Conservation (phyloP, 1,139 yeast genomes). For the Scheffersomyces segobiensis region DNA sequence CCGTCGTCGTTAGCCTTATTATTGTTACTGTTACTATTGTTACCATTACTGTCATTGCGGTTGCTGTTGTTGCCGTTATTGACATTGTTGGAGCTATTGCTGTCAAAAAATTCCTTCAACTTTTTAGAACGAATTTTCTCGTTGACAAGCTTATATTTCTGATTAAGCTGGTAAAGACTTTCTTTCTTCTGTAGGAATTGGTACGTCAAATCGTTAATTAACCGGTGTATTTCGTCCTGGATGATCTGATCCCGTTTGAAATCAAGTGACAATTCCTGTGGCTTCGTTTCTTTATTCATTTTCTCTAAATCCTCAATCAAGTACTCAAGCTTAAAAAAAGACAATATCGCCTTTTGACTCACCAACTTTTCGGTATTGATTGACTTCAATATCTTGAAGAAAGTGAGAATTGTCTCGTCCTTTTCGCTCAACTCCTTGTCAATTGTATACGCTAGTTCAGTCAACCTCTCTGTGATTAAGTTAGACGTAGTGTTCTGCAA, state of each 20-base stretch:
- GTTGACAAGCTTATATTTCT: conserved; percentile 16
- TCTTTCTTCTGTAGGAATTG: conserved; percentile 37
- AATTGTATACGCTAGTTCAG: conserved; percentile 40
- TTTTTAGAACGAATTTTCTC: conserved; percentile 13
- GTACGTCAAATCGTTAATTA: conserved; percentile 42
- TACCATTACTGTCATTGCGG: background rate
- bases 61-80: background rate
- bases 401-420: conserved; percentile 34
- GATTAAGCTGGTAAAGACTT: conserved; percentile 23
- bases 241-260: conserved; percentile 32
- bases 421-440: conserved; percentile 42
- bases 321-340: conserved; percentile 40
- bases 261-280: conserved; percentile 21
- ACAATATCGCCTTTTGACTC: conserved; percentile 36
- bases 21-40: background rate
- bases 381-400: conserved; percentile 28
- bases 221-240: conserved; percentile 45
- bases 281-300: conserved; percentile 12
- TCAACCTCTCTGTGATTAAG: conserved; percentile 39
- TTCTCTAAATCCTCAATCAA: conserved; percentile 26
- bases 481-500: conserved; percentile 37
- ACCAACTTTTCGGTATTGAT: conserved; percentile 30
- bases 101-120: conserved; percentile 5
- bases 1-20: conserved; percentile 5
- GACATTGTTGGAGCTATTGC: conserved; percentile 1